A percentile compares a stretch with the other conserved stretches of the same genome.
Conservation (phyloP, 164 flowering plant species). For the Vitis amurensis region DNA sequence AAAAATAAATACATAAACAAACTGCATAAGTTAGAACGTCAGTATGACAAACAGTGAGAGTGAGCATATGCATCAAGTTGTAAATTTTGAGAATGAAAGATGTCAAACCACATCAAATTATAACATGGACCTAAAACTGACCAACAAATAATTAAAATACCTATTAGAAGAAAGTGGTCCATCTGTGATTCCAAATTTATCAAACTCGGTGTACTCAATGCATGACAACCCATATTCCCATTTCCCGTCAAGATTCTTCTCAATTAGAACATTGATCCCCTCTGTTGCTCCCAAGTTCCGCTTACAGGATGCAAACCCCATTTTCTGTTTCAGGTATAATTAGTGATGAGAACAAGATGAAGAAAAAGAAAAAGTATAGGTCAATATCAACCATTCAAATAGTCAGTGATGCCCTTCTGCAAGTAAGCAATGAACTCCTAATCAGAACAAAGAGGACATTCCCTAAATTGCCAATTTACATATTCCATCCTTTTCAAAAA, state of each 20-base stretch:
- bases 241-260: conserved; percentile 68
- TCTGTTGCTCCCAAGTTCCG: conserved; percentile 85
- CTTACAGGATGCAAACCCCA: conserved; percentile 94
- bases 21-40: not conserved
- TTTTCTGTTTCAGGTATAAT: conserved; percentile 55
- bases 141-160: conserved; percentile 27
- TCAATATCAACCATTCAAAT: not conserved
- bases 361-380: not conserved
- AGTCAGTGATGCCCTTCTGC: not conserved
- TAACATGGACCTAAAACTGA: not conserved
- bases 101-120: not conserved
- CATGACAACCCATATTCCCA: conserved; percentile 96
- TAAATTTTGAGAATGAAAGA: not conserved
- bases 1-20: not conserved
- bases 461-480: not conserved
- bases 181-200: conserved; percentile 66
- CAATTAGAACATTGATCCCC: conserved; percentile 91
- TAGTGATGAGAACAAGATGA: not conserved
- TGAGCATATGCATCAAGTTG: not conserved
- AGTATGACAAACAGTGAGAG: not conserved
- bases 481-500: not conserved
- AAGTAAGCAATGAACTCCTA: not conserved
- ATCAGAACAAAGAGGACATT: not conserved
- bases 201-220: conserved; percentile 96
- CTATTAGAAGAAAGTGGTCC: conserved; percentile 42